Conservation (phyloP, 768 basidiomycete species). For the Phylloporus sp. region DNA sequence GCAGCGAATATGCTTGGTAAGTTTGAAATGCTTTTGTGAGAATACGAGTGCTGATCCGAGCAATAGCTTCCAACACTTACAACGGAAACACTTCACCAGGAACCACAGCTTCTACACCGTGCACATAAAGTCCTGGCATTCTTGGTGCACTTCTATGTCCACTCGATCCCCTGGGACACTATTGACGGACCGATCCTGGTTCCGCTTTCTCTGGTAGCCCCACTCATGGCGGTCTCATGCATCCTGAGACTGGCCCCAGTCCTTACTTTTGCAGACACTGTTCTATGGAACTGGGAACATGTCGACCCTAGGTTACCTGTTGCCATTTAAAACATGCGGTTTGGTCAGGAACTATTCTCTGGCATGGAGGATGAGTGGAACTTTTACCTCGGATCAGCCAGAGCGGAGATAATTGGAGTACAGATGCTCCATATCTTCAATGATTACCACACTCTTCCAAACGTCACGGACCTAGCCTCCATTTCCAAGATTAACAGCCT, state of each 20-base stretch:
- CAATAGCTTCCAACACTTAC: constrained; percentile 70
- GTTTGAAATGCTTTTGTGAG: constrained; percentile 26
- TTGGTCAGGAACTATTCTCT: constrained; percentile 70
- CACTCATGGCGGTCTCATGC: constrained; percentile 72
- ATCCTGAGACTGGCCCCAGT: constrained; percentile 86
- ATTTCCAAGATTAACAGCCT: constrained; percentile 69
- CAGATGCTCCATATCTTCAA: constrained; percentile 85
- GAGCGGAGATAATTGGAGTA: constrained; percentile 81
- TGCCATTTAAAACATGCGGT: constrained; percentile 70
- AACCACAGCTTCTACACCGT: constrained; percentile 67
- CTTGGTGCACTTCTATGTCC: constrained; percentile 87
- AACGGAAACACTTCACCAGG: constrained; percentile 45
- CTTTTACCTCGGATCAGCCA: constrained; percentile 84
- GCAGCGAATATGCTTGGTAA: constrained; percentile 54
- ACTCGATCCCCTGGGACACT: constrained; percentile 57
- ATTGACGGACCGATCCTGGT: constrained; percentile 47
- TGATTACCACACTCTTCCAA: constrained; percentile 75
- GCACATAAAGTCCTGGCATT: constrained; percentile 89
- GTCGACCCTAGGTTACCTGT: constrained; percentile 54
- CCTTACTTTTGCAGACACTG: constrained; percentile 93
- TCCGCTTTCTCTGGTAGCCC: constrained; percentile 73
- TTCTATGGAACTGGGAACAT: constrained; percentile 87
- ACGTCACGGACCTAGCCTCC: constrained; percentile 56
- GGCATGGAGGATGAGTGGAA: constrained; percentile 76
- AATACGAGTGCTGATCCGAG: constrained; percentile 12